These are phyloP conservation scores for Phyllosticta citribraziliensis DNA, from an alignment of 2,329 filamentous ascomycete species.

Conservation along the genomic window DNA sequence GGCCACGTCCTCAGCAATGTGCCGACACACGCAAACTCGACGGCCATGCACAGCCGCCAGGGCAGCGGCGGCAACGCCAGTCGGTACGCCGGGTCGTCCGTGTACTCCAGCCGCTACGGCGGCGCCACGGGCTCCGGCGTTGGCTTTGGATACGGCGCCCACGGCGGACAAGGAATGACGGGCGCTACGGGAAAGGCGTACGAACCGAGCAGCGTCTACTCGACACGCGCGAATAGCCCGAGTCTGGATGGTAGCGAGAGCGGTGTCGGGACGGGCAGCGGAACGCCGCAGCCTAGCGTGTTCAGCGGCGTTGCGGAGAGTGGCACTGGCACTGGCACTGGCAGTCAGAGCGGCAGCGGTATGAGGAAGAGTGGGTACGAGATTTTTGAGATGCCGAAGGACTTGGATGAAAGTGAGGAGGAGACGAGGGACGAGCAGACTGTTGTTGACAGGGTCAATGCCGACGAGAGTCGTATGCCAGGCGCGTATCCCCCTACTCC, in stretches of 20 bases:
- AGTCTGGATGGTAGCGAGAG: not conserved
- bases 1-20: conserved; percentile 19
- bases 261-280: conserved; percentile 18
- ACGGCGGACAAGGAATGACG: not conserved
- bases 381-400: not conserved
- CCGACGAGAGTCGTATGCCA: not conserved
- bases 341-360: not conserved
- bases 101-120: not conserved
- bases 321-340: not conserved
- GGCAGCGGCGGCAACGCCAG: not conserved
- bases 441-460: not conserved
- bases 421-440: not conserved
- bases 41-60: not conserved
- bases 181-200: not conserved
- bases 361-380: conserved; percentile 4
- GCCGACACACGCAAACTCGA: not conserved
- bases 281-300: conserved; percentile 13
- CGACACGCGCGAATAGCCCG: conserved; percentile 28
- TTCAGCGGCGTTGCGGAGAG: not conserved
- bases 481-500: not conserved
- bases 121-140: not conserved
- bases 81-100: not conserved
- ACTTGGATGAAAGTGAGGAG: not conserved
- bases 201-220: conserved; percentile 27
- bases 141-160: not conserved